phyloP scores from a whole-genome alignment of 805 yeast species.

The Nakazawaea molendinolei region DNA sequence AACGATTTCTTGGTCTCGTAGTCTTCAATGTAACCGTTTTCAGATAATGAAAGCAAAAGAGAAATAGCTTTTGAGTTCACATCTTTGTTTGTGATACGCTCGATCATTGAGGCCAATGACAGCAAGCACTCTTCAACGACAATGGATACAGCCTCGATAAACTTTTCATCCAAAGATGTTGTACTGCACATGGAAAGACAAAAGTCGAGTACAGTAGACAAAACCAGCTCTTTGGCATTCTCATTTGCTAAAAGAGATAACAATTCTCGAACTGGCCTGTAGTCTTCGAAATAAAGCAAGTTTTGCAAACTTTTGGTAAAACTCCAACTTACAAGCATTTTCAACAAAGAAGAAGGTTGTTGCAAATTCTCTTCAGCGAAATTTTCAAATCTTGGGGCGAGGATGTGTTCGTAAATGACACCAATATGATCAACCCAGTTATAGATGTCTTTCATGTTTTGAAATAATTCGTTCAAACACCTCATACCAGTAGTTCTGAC shows the following conservation, averaged over 20 bases:
- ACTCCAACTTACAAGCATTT: slow-evolving; percentile 56
- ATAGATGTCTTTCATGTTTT: slow-evolving; percentile 39
- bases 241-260: slow-evolving; percentile 45
- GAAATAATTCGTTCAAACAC: slow-evolving; percentile 52
- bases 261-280: slow-evolving; percentile 47
- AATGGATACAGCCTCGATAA: slow-evolving; percentile 42
- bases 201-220: slow-evolving; percentile 48
- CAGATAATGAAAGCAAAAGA: slow-evolving; percentile 44
- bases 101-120: slow-evolving; percentile 44
- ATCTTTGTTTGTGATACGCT: slow-evolving; percentile 32
- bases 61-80: slow-evolving; percentile 47
- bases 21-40: slow-evolving; percentile 51
- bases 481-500: slow-evolving; percentile 66
- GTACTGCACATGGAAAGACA: slow-evolving; percentile 37
- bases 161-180: slow-evolving; percentile 36
- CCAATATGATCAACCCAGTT: slow-evolving; percentile 52
- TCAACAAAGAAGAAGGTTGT: slow-evolving; percentile 74
- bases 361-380: slow-evolving; percentile 78
- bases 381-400: slow-evolving; percentile 56
- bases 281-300: slow-evolving; percentile 51
- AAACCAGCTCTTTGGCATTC: slow-evolving; percentile 63
- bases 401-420: slow-evolving; percentile 43
- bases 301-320: slow-evolving; percentile 35
- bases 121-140: slow-evolving; percentile 52
- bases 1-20: slow-evolving; percentile 46